phyloP scores from a whole-genome alignment of 192 early-diverging fungal genomes.

The Rhizophagus clarus region DNA sequence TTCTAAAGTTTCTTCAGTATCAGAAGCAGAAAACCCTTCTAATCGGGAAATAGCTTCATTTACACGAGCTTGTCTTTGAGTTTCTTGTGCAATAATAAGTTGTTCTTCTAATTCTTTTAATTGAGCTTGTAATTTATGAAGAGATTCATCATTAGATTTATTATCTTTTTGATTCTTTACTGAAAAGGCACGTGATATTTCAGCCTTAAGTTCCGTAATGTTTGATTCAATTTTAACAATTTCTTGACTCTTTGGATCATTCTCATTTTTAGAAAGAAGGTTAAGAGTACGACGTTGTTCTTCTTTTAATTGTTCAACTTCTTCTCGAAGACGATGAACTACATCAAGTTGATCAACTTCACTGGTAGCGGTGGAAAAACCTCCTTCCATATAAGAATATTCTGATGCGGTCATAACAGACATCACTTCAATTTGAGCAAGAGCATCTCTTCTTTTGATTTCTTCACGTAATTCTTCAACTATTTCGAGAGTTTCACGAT shows the following conservation, averaged over 20 bases:
- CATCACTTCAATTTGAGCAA: constrained; percentile 32
- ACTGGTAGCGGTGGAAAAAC: constrained; percentile 19
- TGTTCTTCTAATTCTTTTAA: constrained; percentile 28
- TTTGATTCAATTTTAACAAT: constrained; percentile 10
- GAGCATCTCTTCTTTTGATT: constrained; percentile 28
- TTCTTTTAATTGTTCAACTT: constrained; percentile 33
- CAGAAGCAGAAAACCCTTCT: not conserved
- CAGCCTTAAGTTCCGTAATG: not conserved
- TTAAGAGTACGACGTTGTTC: constrained; percentile 22
- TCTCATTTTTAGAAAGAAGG: constrained; percentile 12
- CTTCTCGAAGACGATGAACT: constrained; percentile 27
- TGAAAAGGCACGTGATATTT: not conserved
- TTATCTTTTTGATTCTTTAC: not conserved
- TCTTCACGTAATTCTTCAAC: constrained; percentile 32
- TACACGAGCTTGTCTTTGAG: constrained; percentile 16
- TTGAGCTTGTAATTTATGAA: constrained; percentile 3
- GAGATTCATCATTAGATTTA: not conserved
- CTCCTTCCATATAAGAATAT: constrained; percentile 18
- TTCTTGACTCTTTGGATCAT: constrained; percentile 4
- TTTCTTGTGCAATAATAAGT: constrained; percentile 12
- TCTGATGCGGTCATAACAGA: constrained; percentile 25
- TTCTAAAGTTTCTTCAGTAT: not conserved
- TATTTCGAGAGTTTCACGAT: constrained; percentile 31
- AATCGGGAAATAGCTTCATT: not conserved
- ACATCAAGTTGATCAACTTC: constrained; percentile 34